Base-by-base conservation (phyloP, 1,139 yeast genomes). In the Tardiomyces blankii region DNA sequence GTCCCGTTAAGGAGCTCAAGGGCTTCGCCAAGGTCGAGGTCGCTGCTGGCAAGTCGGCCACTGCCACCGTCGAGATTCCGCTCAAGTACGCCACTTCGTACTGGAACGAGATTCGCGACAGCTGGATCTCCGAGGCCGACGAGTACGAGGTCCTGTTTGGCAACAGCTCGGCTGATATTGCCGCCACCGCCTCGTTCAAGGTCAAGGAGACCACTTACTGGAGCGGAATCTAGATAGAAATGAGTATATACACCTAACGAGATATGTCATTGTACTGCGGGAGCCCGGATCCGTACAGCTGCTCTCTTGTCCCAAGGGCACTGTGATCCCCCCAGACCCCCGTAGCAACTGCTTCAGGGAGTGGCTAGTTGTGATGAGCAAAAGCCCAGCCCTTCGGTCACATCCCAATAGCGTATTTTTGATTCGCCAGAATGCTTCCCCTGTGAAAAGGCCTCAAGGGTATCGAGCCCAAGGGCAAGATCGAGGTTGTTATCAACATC, bases 401-500 rank as follows among this genome's bases (percentile, higher is more conserved):
- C n/a, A n/a, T n/a, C n/a, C n/a, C n/a, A n/a, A n/a, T n/a, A n/a
- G n/a, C n/a, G n/a, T n/a, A n/a, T n/a, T n/a, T n/a, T n/a, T n/a
- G n/a, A n/a, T n/a, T n/a, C n/a, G n/a, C n/a, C n/a, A n/a, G n/a
- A n/a, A n/a, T n/a, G n/a, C n/a, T n/a, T n/a, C n/a, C n/a, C n/a
- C n/a, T n/a, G n/a, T n/a, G n/a, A n/a, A n/a, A n/a, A n/a, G 82
- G 82, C 47, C 72, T 89, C 54, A 78, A 80, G 64, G 87, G 79
- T 58, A 82, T 81, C 60, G 73, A 77, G 58, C 79, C 82, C 49
- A 82, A 83, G 59, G 64, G 75, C 54, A 71, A 74, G 59, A 75
- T 89, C 55, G 96, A 91, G 69, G 80, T 89, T 47, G 76, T 78
- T 56, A 77, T 89, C 57, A 88, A 84, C 72, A 80, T 91, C 59